These are phyloP conservation scores for Primulina tabacum DNA, from an alignment of 257 asterid species.

Conservation along the genomic window DNA sequence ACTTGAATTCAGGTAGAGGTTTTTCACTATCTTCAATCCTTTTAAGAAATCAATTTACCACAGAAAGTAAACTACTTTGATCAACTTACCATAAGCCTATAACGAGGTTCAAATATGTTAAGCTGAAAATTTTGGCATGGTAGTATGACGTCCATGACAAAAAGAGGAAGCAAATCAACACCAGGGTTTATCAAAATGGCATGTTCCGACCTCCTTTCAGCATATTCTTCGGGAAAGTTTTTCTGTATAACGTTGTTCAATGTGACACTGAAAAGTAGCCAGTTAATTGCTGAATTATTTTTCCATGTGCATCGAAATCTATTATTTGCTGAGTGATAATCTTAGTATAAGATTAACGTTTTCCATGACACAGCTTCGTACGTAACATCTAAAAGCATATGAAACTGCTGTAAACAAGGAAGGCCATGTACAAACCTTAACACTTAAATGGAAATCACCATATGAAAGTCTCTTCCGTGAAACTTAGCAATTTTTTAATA, in stretches of 20 bases:
- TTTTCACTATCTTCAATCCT: not conserved
- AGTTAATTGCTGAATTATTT: slow-evolving; percentile 26
- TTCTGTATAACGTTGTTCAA: slow-evolving; percentile 86
- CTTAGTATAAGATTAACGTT: slow-evolving; percentile 7
- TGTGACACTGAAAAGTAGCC: slow-evolving; percentile 64
- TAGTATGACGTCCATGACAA: slow-evolving; percentile 92
- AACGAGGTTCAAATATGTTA: slow-evolving; percentile 97
- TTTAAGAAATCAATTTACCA: not conserved
- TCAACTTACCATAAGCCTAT: slow-evolving; percentile 90
- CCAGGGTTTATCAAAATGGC: slow-evolving; percentile 65
- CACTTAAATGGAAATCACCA: not conserved
- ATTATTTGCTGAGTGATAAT: slow-evolving; percentile 6
- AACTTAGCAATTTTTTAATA: not conserved
- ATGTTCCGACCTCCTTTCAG: slow-evolving; percentile 79
- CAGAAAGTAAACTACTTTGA: slow-evolving; percentile 4
- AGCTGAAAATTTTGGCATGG: slow-evolving; percentile 96
- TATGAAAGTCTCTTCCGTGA: not conserved
- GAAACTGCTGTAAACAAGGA: slow-evolving; percentile 3
- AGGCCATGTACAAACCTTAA: slow-evolving; percentile 2
- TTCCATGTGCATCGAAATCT: slow-evolving; percentile 10
- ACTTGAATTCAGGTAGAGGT: not conserved
- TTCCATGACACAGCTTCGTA: not conserved
- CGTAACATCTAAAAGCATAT: slow-evolving; percentile 14
- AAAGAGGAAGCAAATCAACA: slow-evolving; percentile 84
- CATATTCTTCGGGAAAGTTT: slow-evolving; percentile 86